Conservation (phyloP, 805 yeast genomes). For the Starmerella roubikii region DNA sequence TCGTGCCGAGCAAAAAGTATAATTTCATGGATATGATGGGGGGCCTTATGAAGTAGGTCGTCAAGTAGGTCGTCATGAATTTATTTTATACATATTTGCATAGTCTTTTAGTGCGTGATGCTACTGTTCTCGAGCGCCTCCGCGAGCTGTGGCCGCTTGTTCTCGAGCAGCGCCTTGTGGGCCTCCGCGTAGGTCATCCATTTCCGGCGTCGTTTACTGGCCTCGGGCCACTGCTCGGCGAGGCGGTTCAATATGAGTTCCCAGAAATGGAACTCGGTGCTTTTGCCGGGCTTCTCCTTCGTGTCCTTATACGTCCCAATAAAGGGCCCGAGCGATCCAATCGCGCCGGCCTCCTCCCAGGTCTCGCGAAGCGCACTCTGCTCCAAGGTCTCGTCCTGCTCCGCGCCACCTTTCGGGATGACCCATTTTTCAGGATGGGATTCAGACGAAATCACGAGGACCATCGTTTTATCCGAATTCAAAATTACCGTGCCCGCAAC, state of each 20-base stretch:
- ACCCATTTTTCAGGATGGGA: slow-evolving; percentile 65
- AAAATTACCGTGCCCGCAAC: slow-evolving; percentile 89
- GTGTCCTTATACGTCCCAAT: slow-evolving; percentile 58
- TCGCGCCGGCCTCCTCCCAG: slow-evolving; percentile 96
- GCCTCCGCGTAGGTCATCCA: slow-evolving; percentile 44
- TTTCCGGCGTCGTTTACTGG: slow-evolving; percentile 41
- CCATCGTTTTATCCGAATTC: slow-evolving; percentile 40
- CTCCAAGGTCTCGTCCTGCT: slow-evolving; percentile 51
- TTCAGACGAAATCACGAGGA: slow-evolving; percentile 67
- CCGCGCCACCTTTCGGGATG: slow-evolving; percentile 92
- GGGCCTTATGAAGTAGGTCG: slow-evolving; percentile 32
- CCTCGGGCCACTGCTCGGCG: slow-evolving; percentile 66
- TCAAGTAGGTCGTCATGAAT: no score
- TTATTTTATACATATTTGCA: neutral
- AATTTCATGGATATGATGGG: slow-evolving; percentile 66
- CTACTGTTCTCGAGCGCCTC: slow-evolving; percentile 20
- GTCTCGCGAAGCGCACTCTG: slow-evolving; percentile 70
- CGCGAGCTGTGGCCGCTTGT: slow-evolving; percentile 24
- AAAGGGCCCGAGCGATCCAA: slow-evolving; percentile 42
- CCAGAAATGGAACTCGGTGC: slow-evolving; percentile 74
- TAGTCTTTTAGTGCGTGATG: neutral
- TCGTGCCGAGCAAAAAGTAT: slow-evolving; percentile 37
- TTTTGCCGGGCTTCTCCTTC: slow-evolving; percentile 37
- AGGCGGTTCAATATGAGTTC: slow-evolving; percentile 54
- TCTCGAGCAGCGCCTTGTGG: slow-evolving; percentile 21